These are phyloP conservation scores for Babesia gibsoni DNA, from an alignment of 169 alveolate genomes.

Conservation along the genomic window DNA sequence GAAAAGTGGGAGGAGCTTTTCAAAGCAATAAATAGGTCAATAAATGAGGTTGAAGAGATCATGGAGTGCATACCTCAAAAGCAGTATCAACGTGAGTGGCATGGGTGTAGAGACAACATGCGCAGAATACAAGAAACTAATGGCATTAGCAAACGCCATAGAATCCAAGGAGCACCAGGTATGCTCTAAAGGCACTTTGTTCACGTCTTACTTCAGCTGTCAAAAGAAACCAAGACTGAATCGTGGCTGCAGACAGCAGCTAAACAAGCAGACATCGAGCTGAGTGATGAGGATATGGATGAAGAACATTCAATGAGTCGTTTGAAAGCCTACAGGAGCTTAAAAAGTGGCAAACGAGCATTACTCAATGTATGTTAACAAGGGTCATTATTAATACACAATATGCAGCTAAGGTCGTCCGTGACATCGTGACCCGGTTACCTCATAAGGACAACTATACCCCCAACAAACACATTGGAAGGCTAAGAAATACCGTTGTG, in stretches of 20 bases:
- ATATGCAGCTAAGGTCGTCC: conserved; percentile 40
- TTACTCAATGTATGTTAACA: conserved; percentile 28
- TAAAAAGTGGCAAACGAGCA: conserved; percentile 41
- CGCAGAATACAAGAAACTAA: conserved; percentile 39
- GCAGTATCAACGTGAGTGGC: conserved; percentile 34
- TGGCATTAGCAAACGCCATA: conserved; percentile 36
- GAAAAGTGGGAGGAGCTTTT: conserved; percentile 57
- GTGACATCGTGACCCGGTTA: too few relatives aligned
- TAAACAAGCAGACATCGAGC: conserved; percentile 47
- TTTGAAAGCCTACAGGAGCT: conserved; percentile 21
- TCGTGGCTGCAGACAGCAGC: conserved; percentile 56
- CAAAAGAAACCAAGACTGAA: conserved; percentile 31
- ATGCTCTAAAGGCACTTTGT: not conserved
- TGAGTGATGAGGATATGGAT: conserved; percentile 50
- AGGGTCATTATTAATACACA: not conserved
- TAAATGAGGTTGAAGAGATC: conserved; percentile 25
- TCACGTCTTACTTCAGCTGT: conserved; percentile 10
- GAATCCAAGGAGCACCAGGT: conserved; percentile 58
- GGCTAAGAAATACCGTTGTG: too few relatives aligned
- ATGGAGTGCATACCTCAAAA: conserved; percentile 38
- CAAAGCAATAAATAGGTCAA: conserved; percentile 32
- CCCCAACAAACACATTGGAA: too few relatives aligned
- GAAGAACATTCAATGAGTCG: conserved; percentile 3
- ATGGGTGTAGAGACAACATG: not conserved
- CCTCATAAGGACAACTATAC: too few relatives aligned